Evolutionary conservation across 305 asterid genomes (phyloP), one percentile per base, ranked within the genome.

Genomic region (Rubia peregrina): DNA sequence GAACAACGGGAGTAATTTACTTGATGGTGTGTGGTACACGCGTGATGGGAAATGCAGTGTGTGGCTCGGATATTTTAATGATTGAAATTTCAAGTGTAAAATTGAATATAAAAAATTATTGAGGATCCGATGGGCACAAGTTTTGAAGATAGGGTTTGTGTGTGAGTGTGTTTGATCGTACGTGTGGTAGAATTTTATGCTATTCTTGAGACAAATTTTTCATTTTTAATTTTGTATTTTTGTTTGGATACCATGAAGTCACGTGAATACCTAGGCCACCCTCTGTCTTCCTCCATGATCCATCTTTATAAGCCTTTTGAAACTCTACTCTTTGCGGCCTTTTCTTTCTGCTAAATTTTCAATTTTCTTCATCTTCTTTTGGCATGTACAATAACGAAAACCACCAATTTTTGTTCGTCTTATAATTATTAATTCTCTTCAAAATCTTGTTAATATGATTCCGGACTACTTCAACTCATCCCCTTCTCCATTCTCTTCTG

Each of bases 171-270:
- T 4, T 87, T 76, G 75, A 80, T 77, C 79, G 79, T 89, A 86
- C 92, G 93, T 89, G 98, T 92, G 96, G 98, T 91, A 74, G 89
- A 84, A 87, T 86, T 87, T 56, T 89, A 85, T 82, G 79, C 68
- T 80, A 80, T 80, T 57, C 63, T 64, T 87, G 21, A 26, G 41
- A 30, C 84, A 66, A 26, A 59, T 85, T 87, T 85, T 89, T 88
- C 91, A 77, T 79, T 74, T 82, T 59, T 30, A n/a, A 68, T 41
- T 71, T 75, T 62, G 11, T 77, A 17, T 17, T 77, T 84, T 87
- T 91, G 86, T 90, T 88, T 89, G 87, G 84, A 77, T 86, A 77
- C 82, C 89, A 83, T 85, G 75, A 79, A 81, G 82, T 90, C 98
- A 86, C 98, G 96, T 92, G 98, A 92, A 85, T 77, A 65, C 72